Evolutionary conservation across 441 rosid genomes (phyloP).

Genomic region (Pelargonium exstipulatum): DNA sequence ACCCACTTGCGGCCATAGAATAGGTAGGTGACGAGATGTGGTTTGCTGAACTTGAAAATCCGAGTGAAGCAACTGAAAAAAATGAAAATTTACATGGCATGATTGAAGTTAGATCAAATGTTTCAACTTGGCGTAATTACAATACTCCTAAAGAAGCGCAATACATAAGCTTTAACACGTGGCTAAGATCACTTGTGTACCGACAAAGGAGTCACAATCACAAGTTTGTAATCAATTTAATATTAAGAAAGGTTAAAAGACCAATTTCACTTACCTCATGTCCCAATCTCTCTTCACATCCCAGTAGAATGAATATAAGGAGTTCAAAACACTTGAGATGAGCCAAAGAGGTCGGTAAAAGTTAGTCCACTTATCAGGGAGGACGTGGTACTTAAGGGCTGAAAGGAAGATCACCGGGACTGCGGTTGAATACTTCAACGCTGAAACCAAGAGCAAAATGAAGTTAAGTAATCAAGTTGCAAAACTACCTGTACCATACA

Average conservation of each 20-base stretch:
- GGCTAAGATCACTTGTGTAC: background rate
- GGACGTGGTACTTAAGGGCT: slow-evolving; percentile 84
- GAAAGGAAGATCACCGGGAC: slow-evolving; percentile 95
- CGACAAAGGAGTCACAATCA: background rate
- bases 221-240: background rate
- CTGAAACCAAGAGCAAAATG: slow-evolving; percentile 45
- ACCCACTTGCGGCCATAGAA: slow-evolving; percentile 80
- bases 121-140: no score
- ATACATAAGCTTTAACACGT: background rate
- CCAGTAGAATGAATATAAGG: slow-evolving; percentile 89
- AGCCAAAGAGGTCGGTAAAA: slow-evolving; percentile 91
- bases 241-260: slow-evolving; percentile 12
- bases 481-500: slow-evolving; percentile 1
- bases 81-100: slow-evolving; percentile 3
- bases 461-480: slow-evolving; percentile 22
- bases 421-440: slow-evolving; percentile 80
- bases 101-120: no score
- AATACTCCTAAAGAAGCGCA: background rate
- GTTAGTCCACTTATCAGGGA: slow-evolving; percentile 64
- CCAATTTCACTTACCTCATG: slow-evolving; percentile 52
- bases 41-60: slow-evolving; percentile 69
- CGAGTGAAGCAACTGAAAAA: slow-evolving; percentile 69
- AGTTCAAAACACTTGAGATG: slow-evolving; percentile 67
- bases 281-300: slow-evolving; percentile 94
- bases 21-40: slow-evolving; percentile 45